A percentile compares a stretch with the other conserved stretches of the same genome.
Conservation (phyloP, 441 rosid genomes). For the Syzygium malaccense region DNA sequence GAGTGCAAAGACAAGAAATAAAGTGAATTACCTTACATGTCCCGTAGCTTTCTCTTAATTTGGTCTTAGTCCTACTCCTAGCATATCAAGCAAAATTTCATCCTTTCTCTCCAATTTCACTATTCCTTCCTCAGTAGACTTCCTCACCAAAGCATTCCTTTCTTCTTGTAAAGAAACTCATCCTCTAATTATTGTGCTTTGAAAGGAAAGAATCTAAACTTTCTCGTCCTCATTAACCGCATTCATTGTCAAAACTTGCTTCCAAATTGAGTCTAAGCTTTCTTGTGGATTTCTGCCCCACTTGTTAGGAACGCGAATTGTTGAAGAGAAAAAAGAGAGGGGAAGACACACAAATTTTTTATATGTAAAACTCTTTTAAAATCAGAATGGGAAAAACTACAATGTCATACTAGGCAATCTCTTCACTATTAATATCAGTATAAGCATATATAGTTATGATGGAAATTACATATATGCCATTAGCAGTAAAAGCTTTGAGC, state of each 20-base stretch:
- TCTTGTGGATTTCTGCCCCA: constrained; percentile 12
- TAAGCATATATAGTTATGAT: background rate
- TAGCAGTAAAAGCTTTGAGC: background rate
- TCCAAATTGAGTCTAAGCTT: constrained; percentile 40
- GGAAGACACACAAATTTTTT: background rate
- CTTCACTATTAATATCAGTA: background rate
- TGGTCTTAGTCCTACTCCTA: background rate
- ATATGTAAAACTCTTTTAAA: background rate
- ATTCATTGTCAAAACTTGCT: constrained; percentile 11
- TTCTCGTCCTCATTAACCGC: constrained; percentile 7
- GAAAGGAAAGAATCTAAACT: background rate
- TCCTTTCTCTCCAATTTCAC: constrained; percentile 33
- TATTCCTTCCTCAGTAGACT: background rate
- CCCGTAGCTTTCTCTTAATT: background rate
- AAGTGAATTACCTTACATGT: background rate
- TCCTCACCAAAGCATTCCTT: constrained; percentile 6
- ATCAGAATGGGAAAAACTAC: background rate
- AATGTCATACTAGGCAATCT: background rate
- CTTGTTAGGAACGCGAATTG: background rate
- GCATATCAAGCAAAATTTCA: constrained; percentile 10
- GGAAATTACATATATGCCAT: background rate
- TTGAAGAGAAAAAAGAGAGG: background rate
- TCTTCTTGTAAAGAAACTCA: constrained; percentile 18
- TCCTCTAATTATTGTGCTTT: background rate
- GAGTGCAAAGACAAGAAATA: no score